Evolutionary conservation across 805 yeast genomes (phyloP).

Genomic region (Danielozyma ontarioensis): DNA sequence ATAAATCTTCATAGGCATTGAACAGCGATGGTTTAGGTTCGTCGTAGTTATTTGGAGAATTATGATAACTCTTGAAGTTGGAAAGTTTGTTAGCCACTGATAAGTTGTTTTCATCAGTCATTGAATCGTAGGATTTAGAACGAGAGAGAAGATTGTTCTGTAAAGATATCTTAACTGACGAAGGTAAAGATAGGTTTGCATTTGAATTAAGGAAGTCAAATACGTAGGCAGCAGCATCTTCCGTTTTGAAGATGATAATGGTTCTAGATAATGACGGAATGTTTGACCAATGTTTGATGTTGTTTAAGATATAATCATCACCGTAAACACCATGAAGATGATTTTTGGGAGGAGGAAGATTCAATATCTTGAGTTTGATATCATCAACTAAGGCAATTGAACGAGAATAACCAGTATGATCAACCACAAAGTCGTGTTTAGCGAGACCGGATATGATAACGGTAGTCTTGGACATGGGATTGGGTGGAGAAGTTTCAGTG

Average conservation of each 20-base stretch:
- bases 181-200: constrained; percentile 1
- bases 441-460: constrained; percentile 31
- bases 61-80: constrained; percentile 18
- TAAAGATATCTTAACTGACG: constrained; percentile 22
- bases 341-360: constrained; percentile 10
- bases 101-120: constrained; percentile 13
- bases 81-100: constrained; percentile 16
- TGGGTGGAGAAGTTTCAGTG: too few species aligned
- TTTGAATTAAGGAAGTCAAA: constrained; percentile 14
- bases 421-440: constrained; percentile 24
- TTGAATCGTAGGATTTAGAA: constrained; percentile 24
- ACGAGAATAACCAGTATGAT: constrained; percentile 2
- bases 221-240: constrained; percentile 20
- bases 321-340: constrained; percentile 2
- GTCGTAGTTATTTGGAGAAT: constrained; percentile 13
- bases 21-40: constrained; percentile 34
- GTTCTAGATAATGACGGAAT: constrained; percentile 33
- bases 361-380: constrained; percentile 27
- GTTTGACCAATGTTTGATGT: constrained; percentile 33
- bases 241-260: constrained; percentile 32
- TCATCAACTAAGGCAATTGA: constrained; percentile 28
- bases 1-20: constrained; percentile 22
- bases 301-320: constrained; percentile 18
- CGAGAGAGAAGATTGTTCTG: constrained; percentile 35
- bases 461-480: constrained; percentile 18